Base-by-base conservation (phyloP, 768 basidiomycete species). In the Clathrus columnatus region DNA sequence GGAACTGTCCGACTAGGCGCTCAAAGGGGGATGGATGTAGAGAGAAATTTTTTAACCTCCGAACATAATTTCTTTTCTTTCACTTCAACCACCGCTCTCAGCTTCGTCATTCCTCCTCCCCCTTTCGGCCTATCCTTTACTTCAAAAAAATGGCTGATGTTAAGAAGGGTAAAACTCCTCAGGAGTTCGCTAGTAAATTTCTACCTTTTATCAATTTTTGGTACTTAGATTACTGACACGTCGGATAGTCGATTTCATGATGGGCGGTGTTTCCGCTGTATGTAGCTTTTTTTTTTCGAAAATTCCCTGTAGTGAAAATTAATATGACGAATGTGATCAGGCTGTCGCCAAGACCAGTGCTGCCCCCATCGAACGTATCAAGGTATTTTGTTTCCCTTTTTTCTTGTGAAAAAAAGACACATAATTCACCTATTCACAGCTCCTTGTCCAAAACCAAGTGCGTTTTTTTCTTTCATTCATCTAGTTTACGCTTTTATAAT, bases 301-400 rank as follows among this genome's bases (percentile, higher is more conserved):
- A n/a, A n/a, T n/a, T n/a, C n/a, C n/a, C 41, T 44, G 27, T 8
- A 21, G 30, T 28, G 18, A 8, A 21, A 8, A 43, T 5, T 50
- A 20, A 52, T 36, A 18, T 49, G 11, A 17, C 28, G 57, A 46
- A 59, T 30, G 58, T 58, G 30, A 70, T 24, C 59, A 93, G 91
- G 96, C 96, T 64, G 91, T 98, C 72, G 88, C 96, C 54, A 99
- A 99, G 83, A 98, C 96, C 62, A 89, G 88, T 62, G 96, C 96
- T 65, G 96, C 96, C 61, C 96, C 96, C 74, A 99, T 99, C 67
- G 96, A 98, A 83, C 93, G 96, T 69, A 95, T 99, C 75, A 99
- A 99, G 75, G 63, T 64, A 44, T 18, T 61, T 62, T 50, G 7
- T n/a, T 42, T 27, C 11, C n/a, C 27, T 52, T 18, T 26, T 16